These are phyloP conservation scores for Tubosaeta sp. DNA, from an alignment of 768 basidiomycete species.

Conservation along the genomic window DNA sequence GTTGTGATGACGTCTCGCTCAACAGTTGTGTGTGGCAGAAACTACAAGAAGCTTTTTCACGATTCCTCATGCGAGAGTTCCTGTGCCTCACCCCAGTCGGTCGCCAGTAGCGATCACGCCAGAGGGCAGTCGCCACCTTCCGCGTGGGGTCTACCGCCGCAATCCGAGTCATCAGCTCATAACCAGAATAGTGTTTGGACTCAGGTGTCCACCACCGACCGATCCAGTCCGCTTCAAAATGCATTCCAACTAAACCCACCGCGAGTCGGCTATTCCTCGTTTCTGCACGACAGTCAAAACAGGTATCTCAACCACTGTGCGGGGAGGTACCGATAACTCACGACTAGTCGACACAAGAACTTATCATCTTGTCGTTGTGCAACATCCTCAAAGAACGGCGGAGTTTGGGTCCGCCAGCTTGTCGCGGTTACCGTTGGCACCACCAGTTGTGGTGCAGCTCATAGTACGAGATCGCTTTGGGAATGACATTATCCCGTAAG, in stretches of 20 bases:
- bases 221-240: slow-evolving; percentile 34
- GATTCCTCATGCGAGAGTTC: slow-evolving; percentile 29
- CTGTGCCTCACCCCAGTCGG: slow-evolving; percentile 29
- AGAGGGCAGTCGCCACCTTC: slow-evolving; percentile 46
- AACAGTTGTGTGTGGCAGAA: slow-evolving; percentile 18
- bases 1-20: slow-evolving; percentile 8
- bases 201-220: slow-evolving; percentile 22
- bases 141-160: slow-evolving; percentile 35
- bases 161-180: slow-evolving; percentile 30
- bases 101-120: slow-evolving; percentile 43
- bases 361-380: slow-evolving; percentile 81
- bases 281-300: slow-evolving; percentile 50
- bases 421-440: slow-evolving; percentile 79
- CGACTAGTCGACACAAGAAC: slow-evolving; percentile 37
- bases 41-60: slow-evolving; percentile 31
- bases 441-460: slow-evolving; percentile 79
- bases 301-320: slow-evolving; percentile 38
- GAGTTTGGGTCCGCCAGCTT: slow-evolving; percentile 73
- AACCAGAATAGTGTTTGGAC: slow-evolving; percentile 25
- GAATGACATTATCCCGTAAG: slow-evolving; percentile 75
- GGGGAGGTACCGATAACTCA: slow-evolving; percentile 16
- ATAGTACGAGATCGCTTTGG: slow-evolving; percentile 70
- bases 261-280: slow-evolving; percentile 55
- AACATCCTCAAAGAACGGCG: slow-evolving; percentile 78
- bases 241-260: slow-evolving; percentile 41